These are phyloP conservation scores for Colletotrichum viniferum DNA, from an alignment of 2,329 filamentous ascomycete species.

Conservation along the genomic window DNA sequence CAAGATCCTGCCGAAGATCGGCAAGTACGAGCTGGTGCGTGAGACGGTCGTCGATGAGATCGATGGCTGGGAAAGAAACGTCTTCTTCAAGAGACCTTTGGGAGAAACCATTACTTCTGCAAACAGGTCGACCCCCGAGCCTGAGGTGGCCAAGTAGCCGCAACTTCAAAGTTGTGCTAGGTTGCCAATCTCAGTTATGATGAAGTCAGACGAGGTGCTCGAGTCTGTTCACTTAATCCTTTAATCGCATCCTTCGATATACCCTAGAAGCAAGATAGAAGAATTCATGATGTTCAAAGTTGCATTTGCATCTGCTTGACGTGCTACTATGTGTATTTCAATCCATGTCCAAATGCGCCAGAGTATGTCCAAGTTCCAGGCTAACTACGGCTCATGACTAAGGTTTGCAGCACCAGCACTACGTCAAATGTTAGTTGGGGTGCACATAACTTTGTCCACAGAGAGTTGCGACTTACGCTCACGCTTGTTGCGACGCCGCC, in stretches of 20 bases:
- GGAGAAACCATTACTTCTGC: slow-evolving; percentile 10
- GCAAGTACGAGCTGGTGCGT: slow-evolving; percentile 59
- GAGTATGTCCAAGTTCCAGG: fast-evolving
- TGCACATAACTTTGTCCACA: background rate
- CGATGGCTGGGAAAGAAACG: slow-evolving; percentile 67
- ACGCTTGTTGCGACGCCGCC: background rate
- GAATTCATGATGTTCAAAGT: background rate
- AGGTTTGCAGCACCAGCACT: background rate
- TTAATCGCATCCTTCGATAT: background rate
- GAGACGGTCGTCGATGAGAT: slow-evolving; percentile 58
- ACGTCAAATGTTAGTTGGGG: background rate
- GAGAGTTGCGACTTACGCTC: background rate
- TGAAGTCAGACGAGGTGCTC: background rate
- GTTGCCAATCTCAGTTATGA: background rate
- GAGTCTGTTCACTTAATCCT: background rate
- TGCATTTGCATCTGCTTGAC: background rate
- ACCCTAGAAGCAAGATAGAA: slow-evolving; percentile 9
- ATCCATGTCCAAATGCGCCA: background rate
- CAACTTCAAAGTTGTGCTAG: background rate
- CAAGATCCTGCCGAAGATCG: slow-evolving; percentile 53
- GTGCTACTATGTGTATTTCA: background rate
- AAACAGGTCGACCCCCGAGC: background rate
- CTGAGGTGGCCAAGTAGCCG: background rate
- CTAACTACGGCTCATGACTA: background rate
- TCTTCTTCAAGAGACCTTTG: slow-evolving; percentile 52